Evolutionary conservation across 2,329 filamentous ascomycete genomes (phyloP).

Genomic region (Curvularia eragrostidis): DNA sequence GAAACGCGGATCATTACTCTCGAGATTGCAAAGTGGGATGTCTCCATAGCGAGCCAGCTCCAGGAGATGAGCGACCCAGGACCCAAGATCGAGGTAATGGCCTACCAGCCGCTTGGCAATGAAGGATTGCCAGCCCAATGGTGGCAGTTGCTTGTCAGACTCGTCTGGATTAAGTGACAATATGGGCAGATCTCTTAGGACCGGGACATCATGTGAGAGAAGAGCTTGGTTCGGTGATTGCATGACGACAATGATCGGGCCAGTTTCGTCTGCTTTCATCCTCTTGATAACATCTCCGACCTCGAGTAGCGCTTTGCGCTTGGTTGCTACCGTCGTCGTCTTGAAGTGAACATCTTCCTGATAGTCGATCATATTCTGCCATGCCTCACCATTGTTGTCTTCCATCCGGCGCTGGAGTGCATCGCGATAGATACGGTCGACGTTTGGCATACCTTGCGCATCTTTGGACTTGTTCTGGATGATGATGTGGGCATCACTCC

Average conservation of each 20-base stretch:
- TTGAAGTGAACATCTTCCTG: conserved; percentile 87
- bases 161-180: conserved; percentile 81
- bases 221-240: conserved; percentile 86
- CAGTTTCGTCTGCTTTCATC: conserved; percentile 82
- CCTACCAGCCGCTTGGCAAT: conserved; percentile 84
- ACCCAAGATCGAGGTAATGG: conserved; percentile 90
- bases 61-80: conserved; percentile 88
- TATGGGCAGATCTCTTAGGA: conserved; percentile 83
- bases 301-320: conserved; percentile 86
- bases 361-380: conserved; percentile 85
- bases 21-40: conserved; percentile 92
- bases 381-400: conserved; percentile 71
- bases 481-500: conserved; percentile 80
- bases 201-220: conserved; percentile 83
- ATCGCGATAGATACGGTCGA: conserved; percentile 86
- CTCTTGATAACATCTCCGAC: conserved; percentile 88
- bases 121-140: conserved; percentile 91
- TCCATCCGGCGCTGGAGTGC: conserved; percentile 70
- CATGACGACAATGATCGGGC: conserved; percentile 82
- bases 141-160: conserved; percentile 84
- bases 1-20: conserved; percentile 91
- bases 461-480: conserved; percentile 86
- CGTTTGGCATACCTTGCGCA: conserved; percentile 84
- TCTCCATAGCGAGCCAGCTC: conserved; percentile 91
- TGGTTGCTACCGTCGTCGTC: conserved; percentile 84